Conservation (phyloP, 345 rosid species). For the Passiflora organensis region DNA sequence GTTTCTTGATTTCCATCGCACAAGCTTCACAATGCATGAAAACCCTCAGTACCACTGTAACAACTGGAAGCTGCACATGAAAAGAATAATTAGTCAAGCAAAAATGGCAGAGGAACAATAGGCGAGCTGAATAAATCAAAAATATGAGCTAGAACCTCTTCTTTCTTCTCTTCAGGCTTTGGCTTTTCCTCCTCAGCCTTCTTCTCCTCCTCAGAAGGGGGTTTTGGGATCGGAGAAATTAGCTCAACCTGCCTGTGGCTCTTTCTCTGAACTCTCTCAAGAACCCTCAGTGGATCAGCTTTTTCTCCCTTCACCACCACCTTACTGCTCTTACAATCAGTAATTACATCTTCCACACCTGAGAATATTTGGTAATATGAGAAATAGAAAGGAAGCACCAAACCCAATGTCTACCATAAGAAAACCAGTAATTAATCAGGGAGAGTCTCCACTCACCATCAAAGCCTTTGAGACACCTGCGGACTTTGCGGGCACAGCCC, state of each 20-base stretch:
- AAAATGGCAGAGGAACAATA: background rate
- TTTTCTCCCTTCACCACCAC: conserved; percentile 93
- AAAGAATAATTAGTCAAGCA: background rate
- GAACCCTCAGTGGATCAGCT: conserved; percentile 84
- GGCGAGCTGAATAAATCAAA: background rate
- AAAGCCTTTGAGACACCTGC: conserved; percentile 66
- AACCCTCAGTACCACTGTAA: conserved; percentile 63
- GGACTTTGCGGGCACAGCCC: conserved; percentile 92
- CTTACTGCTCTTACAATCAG: conserved; percentile 69
- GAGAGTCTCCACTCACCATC: conserved; percentile 40
- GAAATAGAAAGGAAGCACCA: too few relatives aligned
- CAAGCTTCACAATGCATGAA: conserved; percentile 98
- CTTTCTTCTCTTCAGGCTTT: conserved; percentile 60
- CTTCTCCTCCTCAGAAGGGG: conserved; percentile 57
- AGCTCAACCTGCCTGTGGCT: conserved; percentile 82
- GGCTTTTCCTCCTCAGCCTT: conserved; percentile 42
- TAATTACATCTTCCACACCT: conserved; percentile 87
- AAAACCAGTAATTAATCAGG: background rate
- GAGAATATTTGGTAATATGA: conserved; percentile 1
- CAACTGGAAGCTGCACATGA: conserved; percentile 48
- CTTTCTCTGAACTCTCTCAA: conserved; percentile 73
- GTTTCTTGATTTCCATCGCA: conserved; percentile 78
- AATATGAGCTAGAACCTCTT: conserved; percentile 42
- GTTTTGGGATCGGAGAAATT: conserved; percentile 79
- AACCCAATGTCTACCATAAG: too few relatives aligned